These are phyloP conservation scores for Artemisia annua DNA, from an alignment of 129 eudicot genomes.

Conservation along the genomic window DNA sequence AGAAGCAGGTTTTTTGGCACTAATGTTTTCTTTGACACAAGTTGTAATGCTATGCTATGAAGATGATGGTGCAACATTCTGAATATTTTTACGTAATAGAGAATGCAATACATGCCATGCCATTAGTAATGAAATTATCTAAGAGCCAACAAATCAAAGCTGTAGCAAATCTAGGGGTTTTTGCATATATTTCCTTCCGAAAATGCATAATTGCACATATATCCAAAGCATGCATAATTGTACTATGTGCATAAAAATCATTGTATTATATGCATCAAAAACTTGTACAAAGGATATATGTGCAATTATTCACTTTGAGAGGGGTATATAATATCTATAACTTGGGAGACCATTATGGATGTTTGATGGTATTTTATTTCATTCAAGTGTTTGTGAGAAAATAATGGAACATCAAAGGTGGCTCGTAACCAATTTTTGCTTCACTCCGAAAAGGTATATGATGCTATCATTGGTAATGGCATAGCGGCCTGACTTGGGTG, in stretches of 20 bases:
- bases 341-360: neutral
- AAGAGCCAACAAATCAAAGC: neutral
- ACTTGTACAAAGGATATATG: no score
- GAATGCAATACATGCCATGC: conserved; percentile 18
- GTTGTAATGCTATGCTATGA: conserved; percentile 25
- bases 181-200: no score
- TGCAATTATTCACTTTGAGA: no score
- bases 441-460: no score
- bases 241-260: no score
- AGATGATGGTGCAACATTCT: conserved; percentile 23
- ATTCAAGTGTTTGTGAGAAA: neutral
- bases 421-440: no score
- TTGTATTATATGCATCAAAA: no score
- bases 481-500: no score
- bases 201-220: no score
- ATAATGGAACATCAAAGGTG: neutral
- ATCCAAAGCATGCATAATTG: no score
- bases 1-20: conserved; percentile 19
- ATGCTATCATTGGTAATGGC: no score
- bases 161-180: neutral
- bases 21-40: conserved; percentile 18
- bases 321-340: neutral
- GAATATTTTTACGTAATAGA: conserved; percentile 18
- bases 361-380: neutral
- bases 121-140: neutral